Evolutionary conservation across 2,329 filamentous ascomycete genomes (phyloP).

Genomic region (Sporothrix schenckii): DNA sequence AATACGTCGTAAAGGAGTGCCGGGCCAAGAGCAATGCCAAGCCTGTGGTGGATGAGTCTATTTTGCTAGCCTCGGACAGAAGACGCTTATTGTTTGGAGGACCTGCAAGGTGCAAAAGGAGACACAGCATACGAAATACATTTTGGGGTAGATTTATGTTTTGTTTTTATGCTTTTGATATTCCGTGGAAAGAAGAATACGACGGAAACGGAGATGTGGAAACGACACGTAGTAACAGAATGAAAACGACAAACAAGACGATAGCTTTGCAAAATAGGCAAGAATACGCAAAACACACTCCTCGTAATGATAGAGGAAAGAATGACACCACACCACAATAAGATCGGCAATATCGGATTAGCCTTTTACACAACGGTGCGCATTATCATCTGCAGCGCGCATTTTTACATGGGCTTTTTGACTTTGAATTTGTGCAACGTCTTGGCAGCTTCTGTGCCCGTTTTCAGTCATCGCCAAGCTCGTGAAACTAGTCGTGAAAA

Average conservation of each 20-base stretch:
- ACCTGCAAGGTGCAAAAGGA: no score
- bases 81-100: constrained; percentile 19
- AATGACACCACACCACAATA: background rate
- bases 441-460: background rate
- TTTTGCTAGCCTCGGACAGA: constrained; percentile 28
- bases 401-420: background rate
- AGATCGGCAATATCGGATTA: constrained; percentile 33
- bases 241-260: background rate
- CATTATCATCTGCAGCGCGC: background rate
- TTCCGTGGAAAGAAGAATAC: no score
- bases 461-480: background rate
- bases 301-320: no score
- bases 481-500: background rate
- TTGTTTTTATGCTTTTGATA: no score
- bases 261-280: background rate
- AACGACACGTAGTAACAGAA: background rate
- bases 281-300: background rate
- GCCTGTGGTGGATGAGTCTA: constrained; percentile 32
- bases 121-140: no score
- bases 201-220: no score
- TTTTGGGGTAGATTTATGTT: no score
- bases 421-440: constrained; percentile 21
- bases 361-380: background rate
- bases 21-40: constrained; percentile 31
- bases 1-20: background rate